Evolutionary conservation across 2,329 filamentous ascomycete species (phyloP), one percentile per base, ranked within the genome.

Genomic region (Fusarium udum): DNA sequence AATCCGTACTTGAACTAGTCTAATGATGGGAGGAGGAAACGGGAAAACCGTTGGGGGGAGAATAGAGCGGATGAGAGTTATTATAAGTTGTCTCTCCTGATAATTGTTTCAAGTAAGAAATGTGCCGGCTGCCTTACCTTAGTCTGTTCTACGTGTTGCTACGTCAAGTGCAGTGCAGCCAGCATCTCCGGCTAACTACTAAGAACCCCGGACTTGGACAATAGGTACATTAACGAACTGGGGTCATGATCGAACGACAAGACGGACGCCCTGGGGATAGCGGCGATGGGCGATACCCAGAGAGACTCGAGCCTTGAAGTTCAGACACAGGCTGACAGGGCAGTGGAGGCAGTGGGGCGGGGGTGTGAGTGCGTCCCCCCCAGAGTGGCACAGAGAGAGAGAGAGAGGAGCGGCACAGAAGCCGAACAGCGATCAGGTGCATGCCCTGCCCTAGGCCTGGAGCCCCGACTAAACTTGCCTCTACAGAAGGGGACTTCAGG

Each of bases 181-280:
- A 60, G 26, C 46, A 66, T 66, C 34, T 66, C 64, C 31, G 43
- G 28, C 37, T 43, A 46, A 46, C 24, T 14, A 40, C 39, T 10
- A 24, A 48, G 39, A 56, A 57, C 46, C 55, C 62, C 67, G 49
- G 64, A 40, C 63, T 59, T 49, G 51, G 34, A 39, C 34, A 46
- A 60, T 32, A 16, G 14, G 22, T 43, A 31, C 46, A 28, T 49
- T n/a, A 22, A 28, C 42, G 20, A 32, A 45, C 40, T 67, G 46
- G 63, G 69, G 69, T 63, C 53, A 62, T 69, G 64, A 74, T 74
- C 71, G 71, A 74, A 74, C 67, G 67, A 74, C 71, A 48, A 53
- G 28, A 67, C 32, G 52, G 28, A 67, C 32, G 52, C 40, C 62
- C n/a, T 46, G 48, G 66, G 52, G 55, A 72, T 57, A 55, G 62